Evolutionary conservation across 2,329 filamentous ascomycete genomes (phyloP).

Genomic region (Nannizziopsis arthrosporioides): DNA sequence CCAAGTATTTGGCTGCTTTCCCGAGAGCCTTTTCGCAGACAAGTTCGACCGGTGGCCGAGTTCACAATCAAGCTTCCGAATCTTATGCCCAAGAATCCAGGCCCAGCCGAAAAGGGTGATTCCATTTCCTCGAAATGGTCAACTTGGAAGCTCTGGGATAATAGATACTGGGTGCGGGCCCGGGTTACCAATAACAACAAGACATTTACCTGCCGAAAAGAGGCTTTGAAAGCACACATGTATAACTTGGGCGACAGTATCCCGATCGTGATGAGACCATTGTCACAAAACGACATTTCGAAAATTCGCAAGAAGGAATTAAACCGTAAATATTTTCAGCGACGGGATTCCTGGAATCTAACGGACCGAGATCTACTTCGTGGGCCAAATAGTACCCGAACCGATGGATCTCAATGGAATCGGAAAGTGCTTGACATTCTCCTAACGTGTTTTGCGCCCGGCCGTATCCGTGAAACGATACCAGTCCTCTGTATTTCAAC

Average conservation of each 20-base stretch:
- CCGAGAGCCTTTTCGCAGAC: constrained; percentile 28
- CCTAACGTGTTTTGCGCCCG: constrained; percentile 26
- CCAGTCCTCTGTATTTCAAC: constrained; percentile 21
- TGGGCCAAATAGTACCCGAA: neutral
- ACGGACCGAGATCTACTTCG: neutral
- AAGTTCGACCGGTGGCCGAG: constrained; percentile 15
- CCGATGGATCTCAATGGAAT: neutral
- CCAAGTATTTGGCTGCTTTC: constrained; percentile 29
- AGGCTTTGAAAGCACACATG: neutral
- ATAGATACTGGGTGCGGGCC: constrained; percentile 45
- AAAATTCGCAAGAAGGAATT: neutral
- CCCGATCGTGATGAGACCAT: constrained; percentile 4
- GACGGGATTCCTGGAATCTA: neutral
- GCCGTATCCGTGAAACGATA: constrained; percentile 32
- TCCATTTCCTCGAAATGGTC: constrained; percentile 20
- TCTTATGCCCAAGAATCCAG: neutral
- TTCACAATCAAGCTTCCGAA: constrained; percentile 17
- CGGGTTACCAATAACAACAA: constrained; percentile 19
- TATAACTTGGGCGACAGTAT: constrained; percentile 3
- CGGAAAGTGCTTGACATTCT: constrained; percentile 13
- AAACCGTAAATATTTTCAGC: neutral
- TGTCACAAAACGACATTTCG: constrained; percentile 1
- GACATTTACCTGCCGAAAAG: neutral
- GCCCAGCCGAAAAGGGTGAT: neutral
- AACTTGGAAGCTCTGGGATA: constrained; percentile 42